Evolutionary conservation across 176 grass and related monocot genomes (phyloP), one percentile per base, ranked within the genome.

Genomic region (Carex pumila): DNA sequence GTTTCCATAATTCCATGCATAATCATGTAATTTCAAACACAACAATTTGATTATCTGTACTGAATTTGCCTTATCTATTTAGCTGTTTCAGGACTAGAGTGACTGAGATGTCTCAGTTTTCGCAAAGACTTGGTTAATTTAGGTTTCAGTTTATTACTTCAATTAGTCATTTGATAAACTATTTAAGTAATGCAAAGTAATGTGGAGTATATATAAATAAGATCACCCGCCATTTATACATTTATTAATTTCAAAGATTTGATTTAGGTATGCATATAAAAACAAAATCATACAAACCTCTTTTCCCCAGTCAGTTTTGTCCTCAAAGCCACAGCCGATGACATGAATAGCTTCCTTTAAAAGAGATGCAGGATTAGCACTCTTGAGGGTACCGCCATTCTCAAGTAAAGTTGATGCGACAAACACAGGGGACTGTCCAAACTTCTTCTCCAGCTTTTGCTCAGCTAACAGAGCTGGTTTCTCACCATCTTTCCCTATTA

Each of bases 241-340:
- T 31, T 32, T 77, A 77, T 54, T 56, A 57, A 78, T 78, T 52
- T 78, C 13, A 78, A 55, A 18, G 25, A 78, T 57, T 57, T 45
- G 32, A n/a, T 55, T 75, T 39, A 45, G 63, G 15, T 81, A 14
- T 64, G 41, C 12, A 62, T 47, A 45, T 36, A 64, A 15, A 65
- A 81, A 4, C 19, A 45, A 55, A 22, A 49, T 43, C n/a, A 63
- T 43, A 19, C 79, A 22, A 66, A 83, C 81, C 61, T 83, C 81
- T 83, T 83, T 83, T 83, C 81, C 81, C 81, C 81, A 83, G 25
- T 83, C 81, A 66, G 81, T 83, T 22, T 83, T 83, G 62, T 83
- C 81, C 25, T 83, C 81, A 10, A 69, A 83, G 37, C 81, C 81
- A 41, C 81, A 83, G 32, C 81, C 68, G 17, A 83, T 83, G 39